Base-by-base conservation (phyloP, 805 yeast species). In the Zygoascus tannicola region DNA sequence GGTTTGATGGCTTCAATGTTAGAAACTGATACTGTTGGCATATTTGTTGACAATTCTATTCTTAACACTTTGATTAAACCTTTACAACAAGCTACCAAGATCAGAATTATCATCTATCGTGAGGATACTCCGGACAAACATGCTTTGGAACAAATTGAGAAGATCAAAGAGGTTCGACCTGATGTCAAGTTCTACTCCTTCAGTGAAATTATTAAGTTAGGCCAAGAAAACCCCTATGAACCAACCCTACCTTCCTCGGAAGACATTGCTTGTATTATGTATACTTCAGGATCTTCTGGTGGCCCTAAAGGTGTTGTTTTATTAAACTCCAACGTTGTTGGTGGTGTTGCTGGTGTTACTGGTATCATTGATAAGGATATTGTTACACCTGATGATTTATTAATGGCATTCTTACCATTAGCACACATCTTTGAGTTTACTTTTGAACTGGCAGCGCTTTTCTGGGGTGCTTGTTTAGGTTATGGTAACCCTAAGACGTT, bases 341-440 rank as follows among this genome's bases (percentile, higher is more conserved):
- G 95, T 19, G 96, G 95, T 60, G 64, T 85, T 30, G 92, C 81
- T 47, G 98, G 98, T 67, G 78, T 85, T 46, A 63, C 81, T 22
- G 68, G 77, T 36, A 73, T 75, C 55, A 79, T 86, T 42, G 71
- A 72, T 37, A 68, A 76, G 44, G 64, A 66, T 18, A 43, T 65
- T 36, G 75, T 86, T 42, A 65, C 57, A 45, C 65, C 67, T 19
- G 63, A 64, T 30, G 97, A 92, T 66, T 74, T 86, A 53, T 68
- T 90, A 50, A 78, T 92, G 63, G 81, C 88, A 15, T 88, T 90
- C 63, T 75, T 92, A 61, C 98, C 98, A 10, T 74, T 92, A 58
- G 98, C 98, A 5, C 98, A 92, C 60, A 92, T 92, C 55, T 85
- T 92, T 55, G 98, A 92, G 69, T 71, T 86, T 65, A 85, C 78